Evolutionary conservation across 352 stramenopile species (phyloP).

Genomic region (Phytopythium boreale): DNA sequence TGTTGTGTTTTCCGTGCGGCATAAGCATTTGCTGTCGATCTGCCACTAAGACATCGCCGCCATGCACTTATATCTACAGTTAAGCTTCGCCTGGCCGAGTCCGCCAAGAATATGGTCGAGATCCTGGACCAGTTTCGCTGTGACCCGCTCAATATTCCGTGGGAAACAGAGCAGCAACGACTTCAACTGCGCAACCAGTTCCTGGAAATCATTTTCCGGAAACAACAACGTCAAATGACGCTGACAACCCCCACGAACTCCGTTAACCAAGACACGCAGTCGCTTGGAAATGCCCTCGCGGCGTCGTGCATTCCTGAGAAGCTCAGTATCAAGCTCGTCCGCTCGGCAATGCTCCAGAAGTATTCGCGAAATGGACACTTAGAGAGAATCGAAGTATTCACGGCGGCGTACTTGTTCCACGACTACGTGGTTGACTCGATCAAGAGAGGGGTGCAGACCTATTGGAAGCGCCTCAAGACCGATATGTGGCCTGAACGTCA

Average conservation of each 20-base stretch:
- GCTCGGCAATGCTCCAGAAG: slow-evolving; percentile 67
- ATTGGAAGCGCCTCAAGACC: slow-evolving; percentile 34
- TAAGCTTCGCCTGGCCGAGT: slow-evolving; percentile 62
- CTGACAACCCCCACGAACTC: not conserved
- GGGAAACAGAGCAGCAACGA: slow-evolving; percentile 45
- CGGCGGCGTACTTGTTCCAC: slow-evolving; percentile 54
- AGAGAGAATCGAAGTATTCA: slow-evolving; percentile 43
- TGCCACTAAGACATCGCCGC: not conserved
- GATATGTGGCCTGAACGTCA: slow-evolving; percentile 59
- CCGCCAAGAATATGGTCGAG: slow-evolving; percentile 71
- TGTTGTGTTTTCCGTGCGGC: not conserved
- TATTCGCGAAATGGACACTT: slow-evolving; percentile 82
- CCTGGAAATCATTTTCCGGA: slow-evolving; percentile 62
- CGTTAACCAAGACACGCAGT: not conserved
- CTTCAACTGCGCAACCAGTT: slow-evolving; percentile 49
- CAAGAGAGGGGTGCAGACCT: slow-evolving; percentile 37
- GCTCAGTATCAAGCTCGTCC: slow-evolving; percentile 42
- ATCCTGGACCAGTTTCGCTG: slow-evolving; percentile 53
- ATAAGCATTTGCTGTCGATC: not conserved
- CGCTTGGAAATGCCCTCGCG: not conserved
- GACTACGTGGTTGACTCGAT: slow-evolving; percentile 49
- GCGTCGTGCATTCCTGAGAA: slow-evolving; percentile 27
- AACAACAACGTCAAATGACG: slow-evolving; percentile 27
- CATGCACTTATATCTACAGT: slow-evolving; percentile 22
- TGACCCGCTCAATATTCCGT: slow-evolving; percentile 49